Percentiles rank a stretch among this genome's conserved stretches.
Evolutionary conservation across 140 eudicot genomes (phyloP).

Genomic region (Bidens hawaiensis): DNA sequence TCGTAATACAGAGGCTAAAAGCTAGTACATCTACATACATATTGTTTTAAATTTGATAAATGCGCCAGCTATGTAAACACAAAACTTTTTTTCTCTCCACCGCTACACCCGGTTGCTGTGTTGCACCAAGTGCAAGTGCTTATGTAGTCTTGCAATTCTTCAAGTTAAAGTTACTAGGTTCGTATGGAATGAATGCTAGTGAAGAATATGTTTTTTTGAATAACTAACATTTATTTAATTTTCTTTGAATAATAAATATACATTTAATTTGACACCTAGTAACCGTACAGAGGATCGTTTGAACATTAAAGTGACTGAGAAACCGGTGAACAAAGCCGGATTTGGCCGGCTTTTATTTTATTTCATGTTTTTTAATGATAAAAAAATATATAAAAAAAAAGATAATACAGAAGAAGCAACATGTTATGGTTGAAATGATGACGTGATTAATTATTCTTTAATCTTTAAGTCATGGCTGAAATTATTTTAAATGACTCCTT

Average conservation of each 20-base stretch:
- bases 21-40: too few relatives aligned
- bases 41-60: too few relatives aligned
- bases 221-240: neutral
- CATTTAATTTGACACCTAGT: constrained; percentile 2
- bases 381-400: too few relatives aligned
- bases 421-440: neutral
- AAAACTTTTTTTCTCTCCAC: too few relatives aligned
- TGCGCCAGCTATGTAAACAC: too few relatives aligned
- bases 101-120: too few relatives aligned
- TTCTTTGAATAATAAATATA: neutral
- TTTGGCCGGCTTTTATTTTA: constrained; percentile 29
- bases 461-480: constrained; percentile 11
- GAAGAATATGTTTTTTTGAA: neutral
- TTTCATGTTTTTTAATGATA: neutral
- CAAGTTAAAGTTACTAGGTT: too few relatives aligned
- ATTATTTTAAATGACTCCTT: constrained; percentile 6
- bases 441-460: neutral
- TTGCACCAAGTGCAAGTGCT: neutral
- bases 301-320: neutral
- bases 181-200: too few relatives aligned
- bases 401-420: constrained; percentile 1
- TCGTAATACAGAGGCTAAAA: too few relatives aligned
- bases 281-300: constrained; percentile 13
- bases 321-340: constrained; percentile 34
- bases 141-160: neutral